A percentile compares a stretch with the other conserved stretches of the same genome.
These are phyloP conservation scores for Metarhizium anisopliae DNA, from an alignment of 2,329 filamentous ascomycete species.

Conservation along the genomic window DNA sequence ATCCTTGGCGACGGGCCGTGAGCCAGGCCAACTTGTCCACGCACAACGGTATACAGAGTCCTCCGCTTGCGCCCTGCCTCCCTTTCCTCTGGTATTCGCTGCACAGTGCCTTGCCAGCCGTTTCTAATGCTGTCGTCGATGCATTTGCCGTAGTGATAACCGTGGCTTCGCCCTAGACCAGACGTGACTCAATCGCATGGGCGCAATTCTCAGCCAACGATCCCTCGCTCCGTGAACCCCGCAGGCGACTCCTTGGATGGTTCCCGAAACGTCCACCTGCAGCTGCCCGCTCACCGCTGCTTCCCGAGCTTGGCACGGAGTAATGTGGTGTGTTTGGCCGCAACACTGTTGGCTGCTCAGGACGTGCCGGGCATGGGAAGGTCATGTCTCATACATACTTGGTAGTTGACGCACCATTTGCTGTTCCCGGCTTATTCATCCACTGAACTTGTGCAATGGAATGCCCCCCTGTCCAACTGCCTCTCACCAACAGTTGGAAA, in stretches of 20 bases:
- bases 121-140: neutral
- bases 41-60: neutral
- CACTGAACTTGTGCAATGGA: too few species aligned
- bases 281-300: conserved; percentile 5
- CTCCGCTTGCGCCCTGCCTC: neutral
- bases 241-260: neutral
- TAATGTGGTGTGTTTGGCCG: neutral
- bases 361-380: neutral
- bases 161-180: neutral
- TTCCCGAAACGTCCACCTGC: conserved; percentile 2
- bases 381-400: neutral
- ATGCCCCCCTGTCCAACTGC: too few species aligned
- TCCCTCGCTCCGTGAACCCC: neutral
- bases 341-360: neutral
- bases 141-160: neutral
- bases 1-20: too few species aligned
- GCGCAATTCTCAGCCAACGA: conserved; percentile 1
- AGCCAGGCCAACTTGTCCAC: neutral
- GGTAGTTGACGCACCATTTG: neutral
- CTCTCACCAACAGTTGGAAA: too few species aligned
- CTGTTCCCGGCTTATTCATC: too few species aligned
- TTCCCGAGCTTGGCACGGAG: neutral
- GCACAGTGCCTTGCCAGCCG: too few species aligned
- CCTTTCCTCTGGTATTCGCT: neutral
- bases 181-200: neutral